A percentile compares a stretch with the other conserved stretches of the same genome.
Evolutionary conservation across 2,329 filamentous ascomycete genomes (phyloP).

Genomic region (Venturia pyrina): DNA sequence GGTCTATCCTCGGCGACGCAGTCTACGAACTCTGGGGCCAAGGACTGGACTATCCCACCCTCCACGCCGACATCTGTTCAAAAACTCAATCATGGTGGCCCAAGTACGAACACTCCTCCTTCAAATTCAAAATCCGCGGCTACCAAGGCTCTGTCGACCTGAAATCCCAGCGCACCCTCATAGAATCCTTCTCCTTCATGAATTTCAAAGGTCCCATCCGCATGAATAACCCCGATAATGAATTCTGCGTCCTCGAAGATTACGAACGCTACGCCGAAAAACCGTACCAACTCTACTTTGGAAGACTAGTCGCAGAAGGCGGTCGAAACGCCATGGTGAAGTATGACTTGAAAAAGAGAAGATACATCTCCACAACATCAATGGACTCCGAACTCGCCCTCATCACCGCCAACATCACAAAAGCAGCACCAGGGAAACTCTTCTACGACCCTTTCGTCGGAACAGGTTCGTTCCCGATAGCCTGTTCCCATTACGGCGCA

Average conservation of each 20-base stretch:
- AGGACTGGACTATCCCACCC: constrained; percentile 53
- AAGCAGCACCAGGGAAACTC: constrained; percentile 70
- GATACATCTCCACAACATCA: constrained; percentile 89
- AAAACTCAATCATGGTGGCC: constrained; percentile 57
- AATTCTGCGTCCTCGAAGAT: constrained; percentile 76
- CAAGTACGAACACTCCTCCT: constrained; percentile 54
- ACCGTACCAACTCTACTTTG: constrained; percentile 46
- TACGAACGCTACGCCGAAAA: constrained; percentile 47
- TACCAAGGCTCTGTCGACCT: constrained; percentile 63
- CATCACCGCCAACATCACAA: constrained; percentile 82
- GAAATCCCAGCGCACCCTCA: constrained; percentile 58
- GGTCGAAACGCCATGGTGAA: constrained; percentile 57
- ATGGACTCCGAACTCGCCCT: constrained; percentile 95
- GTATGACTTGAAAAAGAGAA: constrained; percentile 85
- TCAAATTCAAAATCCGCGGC: constrained; percentile 77
- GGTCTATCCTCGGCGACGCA: constrained; percentile 71
- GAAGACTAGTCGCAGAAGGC: constrained; percentile 56
- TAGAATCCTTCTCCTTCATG: constrained; percentile 73
- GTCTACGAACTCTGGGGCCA: constrained; percentile 86
- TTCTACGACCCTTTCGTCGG: constrained; percentile 95
- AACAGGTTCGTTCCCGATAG: constrained; percentile 84
- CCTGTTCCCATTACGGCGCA: constrained; percentile 84
- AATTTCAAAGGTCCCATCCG: constrained; percentile 67
- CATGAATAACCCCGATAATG: constrained; percentile 62
- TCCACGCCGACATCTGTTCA: constrained; percentile 56